Base-by-base conservation (phyloP, 2,329 filamentous ascomycete species). In the Aspergillus ustus region DNA sequence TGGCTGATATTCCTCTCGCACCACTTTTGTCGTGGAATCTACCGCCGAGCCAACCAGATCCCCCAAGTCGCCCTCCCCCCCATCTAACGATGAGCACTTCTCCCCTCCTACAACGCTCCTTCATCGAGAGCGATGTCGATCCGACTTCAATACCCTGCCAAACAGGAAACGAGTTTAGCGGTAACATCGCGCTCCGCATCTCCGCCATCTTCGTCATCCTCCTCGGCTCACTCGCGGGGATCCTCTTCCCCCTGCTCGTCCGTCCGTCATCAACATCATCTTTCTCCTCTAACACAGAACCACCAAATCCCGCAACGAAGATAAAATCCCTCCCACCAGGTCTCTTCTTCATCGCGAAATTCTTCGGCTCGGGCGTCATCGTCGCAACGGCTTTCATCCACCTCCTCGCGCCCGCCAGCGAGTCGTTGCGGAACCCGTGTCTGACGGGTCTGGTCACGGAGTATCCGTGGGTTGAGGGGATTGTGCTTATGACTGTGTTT, bases 381-480 rank as follows among this genome's bases (percentile, higher is more conserved):
- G 66, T 82, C 40, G 79, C 80, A 7, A 82, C 80, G 5, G 79
- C 79, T 0, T 81, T 81, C 65, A 76, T 81, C 50, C 83, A 84
- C 69, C 75, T 82, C 7, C 76, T 82, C 20, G 79, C 81, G 37
- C 80, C 80, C 1, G 79, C 80, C 0, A 81, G 81, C 58, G 52
- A 46, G 1, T 75, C 79, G 56, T 82, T 82, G 56, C 82, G 83
- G 4, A 74, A 83, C 61, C 82, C 84, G 5, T 83, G 83, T 22
- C 80, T 84, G 76, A 85, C 84, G 0, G 82, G 80, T 1, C 75
- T 78, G 49, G 86, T 84, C 81, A 79, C 77, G 0, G 66, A 75
- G 17, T 87, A 84, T 71, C 75, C 80, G 0, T 86, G 84, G 84
- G 79, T 80, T 1, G 81, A 83, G 0, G 83, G 82, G 20, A 81